Evolutionary conservation across 306 rosid species (phyloP).

Genomic region (Crataegus laevigata): DNA sequence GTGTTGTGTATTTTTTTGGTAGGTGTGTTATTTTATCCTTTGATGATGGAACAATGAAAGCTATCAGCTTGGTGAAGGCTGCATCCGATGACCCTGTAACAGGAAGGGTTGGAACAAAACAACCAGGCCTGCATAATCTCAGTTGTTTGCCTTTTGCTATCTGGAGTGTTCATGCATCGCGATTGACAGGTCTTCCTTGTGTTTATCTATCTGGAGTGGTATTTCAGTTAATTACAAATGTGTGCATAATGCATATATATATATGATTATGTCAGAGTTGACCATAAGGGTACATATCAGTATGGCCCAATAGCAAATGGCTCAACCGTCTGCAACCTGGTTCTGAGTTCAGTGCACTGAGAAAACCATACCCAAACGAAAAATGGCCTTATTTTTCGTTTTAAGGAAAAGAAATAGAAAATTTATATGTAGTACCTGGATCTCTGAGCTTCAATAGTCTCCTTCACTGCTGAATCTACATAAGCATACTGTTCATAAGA

Average conservation of each 20-base stretch:
- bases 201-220: slow-evolving; percentile 1
- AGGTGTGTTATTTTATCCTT: slow-evolving; percentile 79
- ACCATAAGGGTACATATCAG: background rate
- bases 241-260: background rate
- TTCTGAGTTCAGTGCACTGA: background rate
- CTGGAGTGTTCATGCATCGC: slow-evolving; percentile 83
- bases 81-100: slow-evolving; percentile 68
- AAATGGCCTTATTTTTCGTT: too few relatives aligned
- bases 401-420: too few relatives aligned
- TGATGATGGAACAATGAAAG: slow-evolving; percentile 87
- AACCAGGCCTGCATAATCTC: slow-evolving; percentile 56
- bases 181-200: slow-evolving; percentile 48
- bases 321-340: background rate
- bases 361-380: background rate
- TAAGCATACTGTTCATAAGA: too few relatives aligned
- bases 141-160: slow-evolving; percentile 55
- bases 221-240: background rate
- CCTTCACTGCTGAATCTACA: too few relatives aligned
- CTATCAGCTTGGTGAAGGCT: slow-evolving; percentile 64
- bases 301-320: background rate
- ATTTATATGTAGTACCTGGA: too few relatives aligned
- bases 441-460: too few relatives aligned
- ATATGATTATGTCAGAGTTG: too few relatives aligned
- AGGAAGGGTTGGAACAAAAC: slow-evolving; percentile 61
- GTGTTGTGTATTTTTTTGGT: slow-evolving; percentile 14